Evolutionary conservation across 768 basidiomycete genomes (phyloP).

Genomic region (Boletus vermiculosoides): DNA sequence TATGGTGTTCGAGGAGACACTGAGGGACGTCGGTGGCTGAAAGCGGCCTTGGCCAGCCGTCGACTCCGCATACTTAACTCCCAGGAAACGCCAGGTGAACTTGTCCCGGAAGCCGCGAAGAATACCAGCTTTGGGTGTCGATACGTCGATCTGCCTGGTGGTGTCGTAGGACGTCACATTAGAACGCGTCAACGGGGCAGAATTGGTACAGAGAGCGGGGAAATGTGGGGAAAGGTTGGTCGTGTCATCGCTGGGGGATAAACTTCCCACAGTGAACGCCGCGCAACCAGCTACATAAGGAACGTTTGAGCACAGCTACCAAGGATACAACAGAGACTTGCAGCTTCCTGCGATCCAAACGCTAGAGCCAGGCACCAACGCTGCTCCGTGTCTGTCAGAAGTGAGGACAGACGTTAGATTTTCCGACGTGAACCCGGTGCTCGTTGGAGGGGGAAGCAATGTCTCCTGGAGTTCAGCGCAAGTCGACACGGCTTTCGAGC

Average conservation of each 20-base stretch:
- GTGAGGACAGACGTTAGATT: conserved; percentile 2
- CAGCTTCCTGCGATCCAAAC: conserved; percentile 9
- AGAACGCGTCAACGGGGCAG: conserved; percentile 20
- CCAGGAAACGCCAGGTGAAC: conserved; percentile 20
- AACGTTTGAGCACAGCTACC: neutral
- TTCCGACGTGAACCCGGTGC: neutral
- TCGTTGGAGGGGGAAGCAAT: conserved; percentile 1
- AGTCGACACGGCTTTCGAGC: neutral
- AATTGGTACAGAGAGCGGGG: conserved; percentile 20
- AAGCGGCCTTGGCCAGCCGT: conserved; percentile 10
- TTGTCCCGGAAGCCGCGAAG: conserved; percentile 20
- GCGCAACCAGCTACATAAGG: neutral
- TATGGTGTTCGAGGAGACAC: conserved; percentile 1
- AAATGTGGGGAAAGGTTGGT: neutral
- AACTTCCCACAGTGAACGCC: neutral
- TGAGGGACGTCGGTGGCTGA: conserved; percentile 11
- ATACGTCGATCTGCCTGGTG: conserved; percentile 12
- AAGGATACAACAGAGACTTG: neutral
- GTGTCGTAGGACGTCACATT: conserved; percentile 19
- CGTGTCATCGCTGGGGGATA: neutral
- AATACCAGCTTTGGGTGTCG: conserved; percentile 16
- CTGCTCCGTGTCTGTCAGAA: conserved; percentile 11
- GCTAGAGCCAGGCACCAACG: neutral
- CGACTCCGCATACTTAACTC: conserved; percentile 14
- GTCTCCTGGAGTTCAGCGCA: conserved; percentile 11